phyloP scores from a whole-genome alignment of 106 monocot species.

The Platanthera guangdongensis region DNA sequence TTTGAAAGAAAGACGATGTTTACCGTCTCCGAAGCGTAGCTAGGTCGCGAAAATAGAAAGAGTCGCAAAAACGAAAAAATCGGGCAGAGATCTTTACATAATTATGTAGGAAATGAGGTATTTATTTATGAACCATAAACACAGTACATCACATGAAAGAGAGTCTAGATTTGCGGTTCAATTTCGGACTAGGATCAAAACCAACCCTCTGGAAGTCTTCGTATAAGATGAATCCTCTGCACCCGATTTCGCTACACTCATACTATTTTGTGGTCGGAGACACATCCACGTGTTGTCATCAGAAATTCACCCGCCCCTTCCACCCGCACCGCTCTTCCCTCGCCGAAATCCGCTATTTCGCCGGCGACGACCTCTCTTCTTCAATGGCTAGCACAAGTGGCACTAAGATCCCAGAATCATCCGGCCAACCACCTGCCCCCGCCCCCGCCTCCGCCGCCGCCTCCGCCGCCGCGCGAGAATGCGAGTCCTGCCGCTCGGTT shows the following conservation, averaged over 20 bases:
- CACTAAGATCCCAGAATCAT: slow-evolving; percentile 3
- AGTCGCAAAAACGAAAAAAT: too few species aligned
- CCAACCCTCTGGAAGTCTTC: too few species aligned
- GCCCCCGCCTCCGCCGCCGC: neutral
- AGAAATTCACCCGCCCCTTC: neutral
- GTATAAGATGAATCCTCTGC: too few species aligned
- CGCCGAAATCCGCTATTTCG: slow-evolving; percentile 6
- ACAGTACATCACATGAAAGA: too few species aligned
- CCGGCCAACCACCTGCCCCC: slow-evolving; percentile 1
- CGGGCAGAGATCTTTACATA: too few species aligned
- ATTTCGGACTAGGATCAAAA: too few species aligned
- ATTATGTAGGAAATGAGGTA: too few species aligned
- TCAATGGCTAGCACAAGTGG: slow-evolving; percentile 6
- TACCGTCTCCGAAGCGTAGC: too few species aligned
- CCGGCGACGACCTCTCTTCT: slow-evolving; percentile 1
- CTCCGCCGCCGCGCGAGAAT: slow-evolving; percentile 10
- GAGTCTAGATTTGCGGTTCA: too few species aligned
- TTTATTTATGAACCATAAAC: too few species aligned
- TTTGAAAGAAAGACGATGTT: too few species aligned
- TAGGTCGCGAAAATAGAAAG: too few species aligned
- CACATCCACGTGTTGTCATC: neutral
- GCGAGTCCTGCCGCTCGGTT: slow-evolving; percentile 29
- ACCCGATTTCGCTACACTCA: neutral
- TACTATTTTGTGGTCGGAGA: slow-evolving; percentile 1
- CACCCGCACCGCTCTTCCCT: neutral